Percentiles rank a stretch among this genome's conserved stretches.
These are phyloP conservation scores for Diplodia seriata DNA, from an alignment of 2,329 filamentous ascomycete species.

Conservation along the genomic window DNA sequence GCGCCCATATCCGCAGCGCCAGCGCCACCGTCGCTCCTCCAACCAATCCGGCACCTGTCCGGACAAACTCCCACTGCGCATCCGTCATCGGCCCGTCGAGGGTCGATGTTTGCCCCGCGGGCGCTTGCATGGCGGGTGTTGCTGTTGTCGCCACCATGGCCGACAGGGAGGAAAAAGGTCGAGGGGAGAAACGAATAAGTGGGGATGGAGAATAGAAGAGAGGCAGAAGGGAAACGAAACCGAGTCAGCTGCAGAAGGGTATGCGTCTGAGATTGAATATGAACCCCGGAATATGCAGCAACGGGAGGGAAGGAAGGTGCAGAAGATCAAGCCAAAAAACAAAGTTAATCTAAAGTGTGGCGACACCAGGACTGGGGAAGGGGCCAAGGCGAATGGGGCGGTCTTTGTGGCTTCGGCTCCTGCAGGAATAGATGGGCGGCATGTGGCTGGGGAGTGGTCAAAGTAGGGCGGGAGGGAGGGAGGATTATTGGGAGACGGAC, in stretches of 20 bases:
- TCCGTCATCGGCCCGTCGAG: slow-evolving; percentile 12
- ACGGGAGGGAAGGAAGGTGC: background rate
- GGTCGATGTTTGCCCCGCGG: slow-evolving; percentile 19
- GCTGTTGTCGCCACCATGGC: background rate
- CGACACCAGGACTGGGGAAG: background rate
- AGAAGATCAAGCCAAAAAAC: background rate
- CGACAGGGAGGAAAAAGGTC: background rate
- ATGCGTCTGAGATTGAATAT: background rate
- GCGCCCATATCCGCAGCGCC: slow-evolving; percentile 14
- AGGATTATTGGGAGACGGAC: background rate
- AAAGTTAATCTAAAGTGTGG: slow-evolving; percentile 21
- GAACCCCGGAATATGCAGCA: background rate
- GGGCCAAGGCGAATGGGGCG: background rate
- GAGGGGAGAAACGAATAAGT: background rate
- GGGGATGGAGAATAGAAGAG: background rate
- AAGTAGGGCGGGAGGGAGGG: background rate
- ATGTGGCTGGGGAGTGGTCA: background rate
- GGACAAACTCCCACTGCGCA: slow-evolving; percentile 12
- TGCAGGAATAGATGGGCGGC: background rate
- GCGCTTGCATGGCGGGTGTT: slow-evolving; percentile 13
- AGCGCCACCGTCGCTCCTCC: slow-evolving; percentile 4
- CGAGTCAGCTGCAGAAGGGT: background rate
- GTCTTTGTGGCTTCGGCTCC: background rate
- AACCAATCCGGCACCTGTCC: background rate
- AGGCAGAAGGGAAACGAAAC: background rate